phyloP scores from a whole-genome alignment of 2,329 filamentous ascomycete genomes.

The Ramularia endophylla region DNA sequence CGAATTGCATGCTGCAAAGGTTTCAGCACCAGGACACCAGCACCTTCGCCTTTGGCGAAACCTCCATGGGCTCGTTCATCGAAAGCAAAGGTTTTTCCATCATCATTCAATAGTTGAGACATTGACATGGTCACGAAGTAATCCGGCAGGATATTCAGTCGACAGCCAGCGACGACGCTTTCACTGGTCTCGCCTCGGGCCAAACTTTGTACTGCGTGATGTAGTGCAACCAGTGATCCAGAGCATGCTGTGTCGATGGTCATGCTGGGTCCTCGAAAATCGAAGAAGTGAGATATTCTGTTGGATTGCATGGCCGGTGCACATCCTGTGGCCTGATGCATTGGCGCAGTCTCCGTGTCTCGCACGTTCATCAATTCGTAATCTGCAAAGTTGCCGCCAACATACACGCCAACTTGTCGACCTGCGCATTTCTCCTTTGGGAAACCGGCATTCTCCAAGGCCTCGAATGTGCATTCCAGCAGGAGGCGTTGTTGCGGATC shows the following conservation, averaged over 20 bases:
- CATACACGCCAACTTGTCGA: conserved; percentile 9
- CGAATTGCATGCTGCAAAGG: conserved; percentile 4
- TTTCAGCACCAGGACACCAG: conserved; percentile 4
- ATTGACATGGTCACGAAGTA: background rate
- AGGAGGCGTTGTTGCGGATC: conserved; percentile 21
- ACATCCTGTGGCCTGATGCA: conserved; percentile 16
- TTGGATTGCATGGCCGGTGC: conserved; percentile 5
- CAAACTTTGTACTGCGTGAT: conserved; percentile 4
- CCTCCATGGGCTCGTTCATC: conserved; percentile 2
- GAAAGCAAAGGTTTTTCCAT: conserved; percentile 6
- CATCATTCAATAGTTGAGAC: conserved; percentile 15
- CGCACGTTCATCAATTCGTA: conserved; percentile 9
- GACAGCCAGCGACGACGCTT: conserved; percentile 3
- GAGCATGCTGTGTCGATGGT: conserved; percentile 14
- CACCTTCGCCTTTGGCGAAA: conserved; percentile 5
- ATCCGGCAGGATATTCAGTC: background rate
- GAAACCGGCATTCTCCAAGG: conserved; percentile 11
- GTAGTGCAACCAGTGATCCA: conserved; percentile 3
- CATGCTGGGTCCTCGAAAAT: conserved; percentile 12
- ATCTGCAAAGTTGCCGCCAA: conserved; percentile 11
- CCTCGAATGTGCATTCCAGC: conserved; percentile 16
- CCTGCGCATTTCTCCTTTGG: conserved; percentile 6
- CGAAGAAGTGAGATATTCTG: conserved; percentile 13
- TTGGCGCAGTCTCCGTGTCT: conserved; percentile 8
- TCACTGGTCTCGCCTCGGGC: background rate